Base-by-base conservation (phyloP, 2,329 filamentous ascomycete species). In the Verticillium nonalfalfae region DNA sequence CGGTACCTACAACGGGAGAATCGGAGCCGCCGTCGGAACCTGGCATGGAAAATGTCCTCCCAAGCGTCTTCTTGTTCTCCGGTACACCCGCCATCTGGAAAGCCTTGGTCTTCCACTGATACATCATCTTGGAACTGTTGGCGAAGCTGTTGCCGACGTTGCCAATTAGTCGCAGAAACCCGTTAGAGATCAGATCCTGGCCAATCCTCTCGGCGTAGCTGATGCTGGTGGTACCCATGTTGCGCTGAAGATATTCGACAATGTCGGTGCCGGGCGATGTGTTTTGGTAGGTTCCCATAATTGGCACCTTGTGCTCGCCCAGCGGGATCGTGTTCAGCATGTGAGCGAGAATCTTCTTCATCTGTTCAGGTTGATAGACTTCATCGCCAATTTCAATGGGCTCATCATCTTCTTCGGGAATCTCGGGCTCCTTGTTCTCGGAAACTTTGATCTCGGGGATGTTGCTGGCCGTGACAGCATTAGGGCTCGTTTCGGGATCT, bases 71-170 rank as follows among this genome's bases (percentile, higher is more conserved):
- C 80, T 93, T 96, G 83, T 92, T 97, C 74, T 97, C 94, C 0
- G 91, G 93, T 59, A 97, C 81, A 26, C 93, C 94, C 33, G 92
- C 88, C 61, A 95, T 74, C 71, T 96, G 88, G 78, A 98, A 99
- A 5, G 91, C 89, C 78, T 92, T 96, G 7, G 93, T 86, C 60
- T 92, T 89, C 95, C 95, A 99, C 75, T 99, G 95, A 74, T 99
- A 99, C 73, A 91, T 94, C 87, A 98, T 90, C 76, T 90, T 92
- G 66, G 93, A 97, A 81, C 93, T 98, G 78, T 99, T 99, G 68
- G 94, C 93, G 73, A 99, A 99, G 1, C 90, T 91, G 76, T 86
- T 98, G 63, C 95, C 95, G 60, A 99, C 93, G 69, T 95, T 97
- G 66, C 95, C 95, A 64, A 99, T 86, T 59, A 99, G 81, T 59